A percentile compares a stretch with the other conserved stretches of the same genome.
phyloP scores from a whole-genome alignment of 208 protist genomes.

The Kentomonas sorsogonicus region DNA sequence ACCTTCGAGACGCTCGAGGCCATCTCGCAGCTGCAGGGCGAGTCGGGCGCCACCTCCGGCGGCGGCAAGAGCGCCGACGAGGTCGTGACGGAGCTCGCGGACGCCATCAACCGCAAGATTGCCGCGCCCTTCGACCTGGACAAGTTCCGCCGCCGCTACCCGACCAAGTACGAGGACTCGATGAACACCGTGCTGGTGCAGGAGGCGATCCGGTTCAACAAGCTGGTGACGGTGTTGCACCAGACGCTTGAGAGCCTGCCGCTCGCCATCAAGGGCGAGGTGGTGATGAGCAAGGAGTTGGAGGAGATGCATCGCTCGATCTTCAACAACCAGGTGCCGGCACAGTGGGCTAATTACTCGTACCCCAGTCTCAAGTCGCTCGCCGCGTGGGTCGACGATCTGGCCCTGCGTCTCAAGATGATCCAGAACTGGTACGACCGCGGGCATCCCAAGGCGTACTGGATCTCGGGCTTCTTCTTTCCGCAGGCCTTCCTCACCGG shows the following conservation, averaged over 20 bases:
- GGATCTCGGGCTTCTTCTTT: slow-evolving; percentile 98
- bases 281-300: slow-evolving; percentile 96
- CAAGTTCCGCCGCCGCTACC: slow-evolving; percentile 85
- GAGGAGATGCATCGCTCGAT: slow-evolving; percentile 92
- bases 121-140: slow-evolving; percentile 81
- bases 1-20: slow-evolving; percentile 89
- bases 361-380: slow-evolving; percentile 95
- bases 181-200: slow-evolving; percentile 99
- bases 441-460: slow-evolving; percentile 91
- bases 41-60: slow-evolving; percentile 22
- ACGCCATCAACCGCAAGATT: slow-evolving; percentile 76
- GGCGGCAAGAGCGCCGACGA: slow-evolving; percentile 71
- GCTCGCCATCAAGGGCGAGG: slow-evolving; percentile 95
- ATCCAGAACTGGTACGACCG: slow-evolving; percentile 92
- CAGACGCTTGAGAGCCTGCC: slow-evolving; percentile 76
- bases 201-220: slow-evolving; percentile 96
- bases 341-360: slow-evolving; percentile 81
- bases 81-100: slow-evolving; percentile 68
- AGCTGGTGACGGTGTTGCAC: slow-evolving; percentile 82
- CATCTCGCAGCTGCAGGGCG: slow-evolving; percentile 77
- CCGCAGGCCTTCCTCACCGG: slow-evolving; percentile 94
- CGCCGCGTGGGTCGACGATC: slow-evolving; percentile 92
- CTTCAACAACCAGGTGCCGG: slow-evolving; percentile 95
- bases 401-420: slow-evolving; percentile 88
- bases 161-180: slow-evolving; percentile 95